These are phyloP conservation scores for Sclerotinia glacialis DNA, from an alignment of 2,329 filamentous ascomycete genomes.

Conservation along the genomic window DNA sequence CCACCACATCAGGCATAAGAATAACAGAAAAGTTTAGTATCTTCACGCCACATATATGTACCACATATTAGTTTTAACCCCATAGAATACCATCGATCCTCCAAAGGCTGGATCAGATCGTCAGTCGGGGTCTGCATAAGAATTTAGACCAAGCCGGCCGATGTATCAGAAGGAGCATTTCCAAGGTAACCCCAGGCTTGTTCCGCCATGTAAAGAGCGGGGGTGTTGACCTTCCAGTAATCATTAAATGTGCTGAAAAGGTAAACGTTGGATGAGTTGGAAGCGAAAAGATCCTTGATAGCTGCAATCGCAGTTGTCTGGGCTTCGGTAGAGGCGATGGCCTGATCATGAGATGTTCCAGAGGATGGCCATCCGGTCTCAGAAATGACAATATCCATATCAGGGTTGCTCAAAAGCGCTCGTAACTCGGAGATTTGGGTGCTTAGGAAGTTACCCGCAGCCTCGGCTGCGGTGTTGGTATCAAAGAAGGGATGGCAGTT, in stretches of 20 bases:
- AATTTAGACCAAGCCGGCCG: conserved; percentile 22
- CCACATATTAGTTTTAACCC: conserved; percentile 7
- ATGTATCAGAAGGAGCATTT: conserved; percentile 30
- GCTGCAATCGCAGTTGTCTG: conserved; percentile 65
- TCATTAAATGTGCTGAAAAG: conserved; percentile 81
- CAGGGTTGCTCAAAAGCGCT: conserved; percentile 43
- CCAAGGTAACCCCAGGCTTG: conserved; percentile 69
- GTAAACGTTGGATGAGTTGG: conserved; percentile 54
- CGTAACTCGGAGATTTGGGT: conserved; percentile 50
- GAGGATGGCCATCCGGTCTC: conserved; percentile 82
- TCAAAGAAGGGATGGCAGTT: conserved; percentile 89
- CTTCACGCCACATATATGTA: conserved; percentile 18
- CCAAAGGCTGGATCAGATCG: conserved; percentile 5
- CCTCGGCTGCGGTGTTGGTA: conserved; percentile 52
- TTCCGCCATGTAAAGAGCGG: conserved; percentile 66
- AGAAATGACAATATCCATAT: conserved; percentile 68
- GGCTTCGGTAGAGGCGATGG: conserved; percentile 65
- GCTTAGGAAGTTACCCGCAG: conserved; percentile 66
- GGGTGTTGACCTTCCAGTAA: conserved; percentile 67
- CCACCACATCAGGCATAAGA: conserved; percentile 7
- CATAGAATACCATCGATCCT: conserved; percentile 14
- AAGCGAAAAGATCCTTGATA: conserved; percentile 58
- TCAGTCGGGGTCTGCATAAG: not conserved
- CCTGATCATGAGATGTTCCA: conserved; percentile 62
- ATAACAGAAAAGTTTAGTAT: conserved; percentile 12